Base-by-base conservation (phyloP, 2,329 filamentous ascomycete species). In the Alternaria sp. region DNA sequence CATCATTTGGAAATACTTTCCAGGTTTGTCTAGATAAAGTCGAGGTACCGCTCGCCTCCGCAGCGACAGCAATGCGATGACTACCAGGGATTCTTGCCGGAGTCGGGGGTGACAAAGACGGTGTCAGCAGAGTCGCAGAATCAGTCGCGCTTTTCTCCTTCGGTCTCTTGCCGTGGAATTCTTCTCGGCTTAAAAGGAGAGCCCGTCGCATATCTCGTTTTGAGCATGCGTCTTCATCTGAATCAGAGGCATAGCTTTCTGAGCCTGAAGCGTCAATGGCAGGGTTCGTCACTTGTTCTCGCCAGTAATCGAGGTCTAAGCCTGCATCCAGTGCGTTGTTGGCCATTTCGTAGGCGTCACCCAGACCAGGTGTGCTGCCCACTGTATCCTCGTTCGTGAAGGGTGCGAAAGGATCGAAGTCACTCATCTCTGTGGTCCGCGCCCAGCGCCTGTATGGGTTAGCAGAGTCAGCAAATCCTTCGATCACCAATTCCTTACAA, bases 371-470 rank as follows among this genome's bases (percentile, higher is more conserved):
- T 2, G 45, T 58, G 9, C 24, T 44, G 10, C 0, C 36, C 10
- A 58, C 46, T 1, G 9, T 48, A 2, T 53, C 55, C 2, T 54
- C 31, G 4, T 54, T 17, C 14, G 44, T 46, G 21, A 45, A 44
- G n/a, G 51, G 42, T 5, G 39, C 11, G 14, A 39, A 60, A 5
- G 59, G 66, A 41, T 69, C 58, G n/a, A 51, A 72, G 2, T 58
- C 51, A 17, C 51, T 28, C 23, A 70, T 48, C 2, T 71, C 63
- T 3, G 40, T 41, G 8, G 60, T 37, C 4, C 28, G 24, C 6
- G 65, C 69, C 67, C 71, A 74, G 6, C 59, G 60, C 17, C 72
- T 74, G 58, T 26, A 41, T 44, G 6, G 2, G 21, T 55, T 17
- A 55, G 40, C 11, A 24, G 9, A 1, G 7, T 21, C 13, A 29